Conservation (phyloP, 1,284 basidiomycete species). For the Schizophyllum amplum region DNA sequence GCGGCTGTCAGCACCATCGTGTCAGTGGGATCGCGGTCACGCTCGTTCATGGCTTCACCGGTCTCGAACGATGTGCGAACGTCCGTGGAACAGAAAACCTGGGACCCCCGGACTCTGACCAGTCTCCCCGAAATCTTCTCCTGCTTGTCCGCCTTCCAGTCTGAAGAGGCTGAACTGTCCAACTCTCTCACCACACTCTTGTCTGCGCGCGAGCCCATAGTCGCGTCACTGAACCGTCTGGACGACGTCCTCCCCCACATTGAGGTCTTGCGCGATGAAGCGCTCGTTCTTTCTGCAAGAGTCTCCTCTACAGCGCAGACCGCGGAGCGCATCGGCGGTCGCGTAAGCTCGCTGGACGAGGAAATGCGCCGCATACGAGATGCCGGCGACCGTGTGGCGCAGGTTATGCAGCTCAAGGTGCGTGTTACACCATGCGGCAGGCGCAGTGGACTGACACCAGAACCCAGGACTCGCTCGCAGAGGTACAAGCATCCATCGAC, state of each 20-base stretch:
- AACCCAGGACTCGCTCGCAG: slow-evolving; percentile 67
- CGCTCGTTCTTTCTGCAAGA: slow-evolving; percentile 45
- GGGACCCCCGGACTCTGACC: slow-evolving; percentile 47
- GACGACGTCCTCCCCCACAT: slow-evolving; percentile 58
- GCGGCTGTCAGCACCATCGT: too few species aligned
- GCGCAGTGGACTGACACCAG: slow-evolving; percentile 5
- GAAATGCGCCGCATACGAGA: slow-evolving; percentile 85
- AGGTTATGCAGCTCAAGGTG: slow-evolving; percentile 88
- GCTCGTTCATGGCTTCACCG: too few species aligned
- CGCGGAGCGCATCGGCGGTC: slow-evolving; percentile 84
- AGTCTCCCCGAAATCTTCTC: slow-evolving; percentile 62
- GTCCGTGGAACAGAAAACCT: not conserved
- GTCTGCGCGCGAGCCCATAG: slow-evolving; percentile 59
- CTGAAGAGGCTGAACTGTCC: slow-evolving; percentile 73
- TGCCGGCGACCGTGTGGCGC: slow-evolving; percentile 76
- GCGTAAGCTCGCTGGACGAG: slow-evolving; percentile 82
- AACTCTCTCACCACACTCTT: slow-evolving; percentile 70
- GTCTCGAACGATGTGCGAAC: too few species aligned
- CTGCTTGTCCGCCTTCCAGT: slow-evolving; percentile 66
- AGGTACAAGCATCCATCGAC: slow-evolving; percentile 73
- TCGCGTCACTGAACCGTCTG: slow-evolving; percentile 56
- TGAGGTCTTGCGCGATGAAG: slow-evolving; percentile 54
- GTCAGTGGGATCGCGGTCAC: too few species aligned
- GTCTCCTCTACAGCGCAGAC: slow-evolving; percentile 72
- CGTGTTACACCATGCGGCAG: slow-evolving; percentile 11